Base-by-base conservation (phyloP, 2,329 filamentous ascomycete species). In the Ceratocystis papillata region DNA sequence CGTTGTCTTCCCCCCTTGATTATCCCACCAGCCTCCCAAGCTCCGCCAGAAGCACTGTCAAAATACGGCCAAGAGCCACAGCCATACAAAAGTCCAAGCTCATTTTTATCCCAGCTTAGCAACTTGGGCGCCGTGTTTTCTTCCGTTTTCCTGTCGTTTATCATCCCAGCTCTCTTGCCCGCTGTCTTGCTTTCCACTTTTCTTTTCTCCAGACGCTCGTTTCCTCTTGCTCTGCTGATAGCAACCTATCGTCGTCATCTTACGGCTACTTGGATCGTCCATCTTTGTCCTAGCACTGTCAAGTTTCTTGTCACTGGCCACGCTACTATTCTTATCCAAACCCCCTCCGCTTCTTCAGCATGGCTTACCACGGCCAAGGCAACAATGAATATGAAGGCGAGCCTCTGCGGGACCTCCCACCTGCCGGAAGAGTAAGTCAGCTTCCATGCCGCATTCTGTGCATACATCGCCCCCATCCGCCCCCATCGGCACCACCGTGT, bases 361-460 rank as follows among this genome's bases (percentile, higher is more conserved):
- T 78, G 77, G 86, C 86, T 72, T 88, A 88, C 76, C 82, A 83
- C 76, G 82, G 83, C 73, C 76, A 78, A 72, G 79, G 81, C 69
- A 79, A 83, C 70, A 65, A 67, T 15, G 82, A 82, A 66, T 87
- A 85, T 70, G 79, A 83, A 66, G 81, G 83, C 71, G 86, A 89
- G 74, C 81, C 80, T 67, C 76, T 89, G 72, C 84, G 88, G 73
- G 86, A 90, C 73, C 79, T 89, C 44, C 82, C 83, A 69, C 74
- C 80, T 67, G 81, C 81, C 67, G 79, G 78, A 72, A 80, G 79
- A 73, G 87, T 89, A 80, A 78, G 85, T 78, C 37, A 70, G 64
- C 48, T 63, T 41, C 44, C 12, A 41, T 41, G 12, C 37, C 37
- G 12, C 37, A 41, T 41, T 50, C 33, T 62, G 37, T 69, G 20